phyloP scores from a whole-genome alignment of 2,329 filamentous ascomycete genomes.

The Claviceps arundinis region DNA sequence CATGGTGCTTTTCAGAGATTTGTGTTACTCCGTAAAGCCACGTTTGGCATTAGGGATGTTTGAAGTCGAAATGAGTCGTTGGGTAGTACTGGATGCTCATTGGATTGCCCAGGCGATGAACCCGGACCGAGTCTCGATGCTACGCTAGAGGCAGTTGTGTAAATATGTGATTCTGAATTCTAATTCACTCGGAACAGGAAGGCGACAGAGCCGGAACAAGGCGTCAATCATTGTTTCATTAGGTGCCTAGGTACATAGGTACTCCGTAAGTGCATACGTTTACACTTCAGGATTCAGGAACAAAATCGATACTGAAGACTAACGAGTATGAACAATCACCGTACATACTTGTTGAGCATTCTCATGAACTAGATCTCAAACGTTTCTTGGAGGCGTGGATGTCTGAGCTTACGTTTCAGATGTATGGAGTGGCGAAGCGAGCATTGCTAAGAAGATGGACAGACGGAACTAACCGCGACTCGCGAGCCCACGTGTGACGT shows the following conservation, averaged over 20 bases:
- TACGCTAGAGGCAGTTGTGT: neutral
- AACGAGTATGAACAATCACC: too few species aligned
- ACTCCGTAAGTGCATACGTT: too few species aligned
- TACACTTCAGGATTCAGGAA: neutral
- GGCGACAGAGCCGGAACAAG: neutral
- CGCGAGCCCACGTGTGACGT: too few species aligned
- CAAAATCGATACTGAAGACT: neutral
- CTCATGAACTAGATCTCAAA: neutral
- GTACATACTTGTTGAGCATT: neutral
- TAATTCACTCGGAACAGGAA: neutral
- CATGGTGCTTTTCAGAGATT: neutral
- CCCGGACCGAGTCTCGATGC: neutral
- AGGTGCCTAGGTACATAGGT: neutral
- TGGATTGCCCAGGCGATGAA: neutral
- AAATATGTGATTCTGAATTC: too few species aligned
- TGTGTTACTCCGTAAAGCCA: neutral
- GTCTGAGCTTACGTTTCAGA: neutral
- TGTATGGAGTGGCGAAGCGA: neutral
- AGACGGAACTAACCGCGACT: neutral
- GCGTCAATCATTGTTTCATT: neutral
- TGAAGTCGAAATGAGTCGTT: neutral
- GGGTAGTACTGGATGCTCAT: neutral
- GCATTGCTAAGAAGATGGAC: neutral
- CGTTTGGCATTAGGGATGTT: neutral
- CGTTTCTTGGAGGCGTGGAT: neutral